Base-by-base conservation (phyloP, 106 monocot species). In the Platanthera guangdongensis region DNA sequence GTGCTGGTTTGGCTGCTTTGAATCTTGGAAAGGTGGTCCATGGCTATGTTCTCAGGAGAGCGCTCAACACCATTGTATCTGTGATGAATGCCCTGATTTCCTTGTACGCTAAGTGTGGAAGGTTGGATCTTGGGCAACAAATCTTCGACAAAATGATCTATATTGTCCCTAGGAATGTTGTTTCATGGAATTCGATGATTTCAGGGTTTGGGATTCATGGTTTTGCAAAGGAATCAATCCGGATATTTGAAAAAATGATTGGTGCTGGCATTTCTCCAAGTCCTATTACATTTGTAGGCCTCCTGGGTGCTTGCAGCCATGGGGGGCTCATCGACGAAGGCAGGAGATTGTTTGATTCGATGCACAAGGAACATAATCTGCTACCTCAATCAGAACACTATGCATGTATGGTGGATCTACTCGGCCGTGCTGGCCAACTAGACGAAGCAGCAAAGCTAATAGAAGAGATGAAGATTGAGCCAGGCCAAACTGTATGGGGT, bases 121-220 rank as follows among this genome's bases (percentile, higher is more conserved):
- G 50, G 28, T 57, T 93, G 57, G 90, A 83, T 9, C 55, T 32
- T 13, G 86, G 78, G 2, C 77, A 75, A 6, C 76, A 75, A 19
- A 57, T 88, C 0, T 93, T 93, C 64, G 62, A 86, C 6, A 49
- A 45, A 8, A 65, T 65, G 65, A 65, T 65, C 39, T 3, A 39
- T 39, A 53, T 32, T 46, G 12, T 73, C 2, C 78, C 49, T 14
- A 88, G 78, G 77, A 87, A 93, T 74, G 93, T 86, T 39, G 88
- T 93, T 6, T 81, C 93, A 4, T 93, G 90, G 93, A 93, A 90
- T 78, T 90, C 88, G 0, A 74, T 90, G 62, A 88, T 93, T 28
- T 84, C 86, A 6, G 84, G 81, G 2, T 84, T 80, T 32, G 86
- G 84, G 7, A 78, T 84, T 54, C 83, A 88, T 78, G 93, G 93